phyloP scores from a whole-genome alignment of 768 basidiomycete species.

The Strobilomyces confusus region DNA sequence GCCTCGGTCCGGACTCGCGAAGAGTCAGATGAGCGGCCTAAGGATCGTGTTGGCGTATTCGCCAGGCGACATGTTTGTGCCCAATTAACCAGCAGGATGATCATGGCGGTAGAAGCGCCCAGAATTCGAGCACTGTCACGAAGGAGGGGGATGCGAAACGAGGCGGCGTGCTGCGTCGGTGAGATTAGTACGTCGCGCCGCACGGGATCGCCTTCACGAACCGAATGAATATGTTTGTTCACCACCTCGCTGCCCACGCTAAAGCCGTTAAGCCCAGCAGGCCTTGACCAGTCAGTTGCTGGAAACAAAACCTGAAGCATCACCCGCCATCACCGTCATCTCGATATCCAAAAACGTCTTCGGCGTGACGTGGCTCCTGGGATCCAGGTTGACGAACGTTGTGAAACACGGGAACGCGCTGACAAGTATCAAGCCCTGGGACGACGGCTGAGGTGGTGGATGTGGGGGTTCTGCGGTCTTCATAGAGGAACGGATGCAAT shows the following conservation, averaged over 20 bases:
- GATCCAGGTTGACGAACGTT: constrained; percentile 84
- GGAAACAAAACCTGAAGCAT: constrained; percentile 73
- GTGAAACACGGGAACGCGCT: constrained; percentile 79
- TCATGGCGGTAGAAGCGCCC: constrained; percentile 71
- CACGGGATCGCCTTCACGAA: constrained; percentile 24
- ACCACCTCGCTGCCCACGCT: constrained; percentile 77
- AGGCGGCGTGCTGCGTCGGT: constrained; percentile 50
- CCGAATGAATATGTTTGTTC: constrained; percentile 68
- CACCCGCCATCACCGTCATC: constrained; percentile 59
- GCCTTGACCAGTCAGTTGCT: constrained; percentile 81
- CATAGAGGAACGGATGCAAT: constrained; percentile 70
- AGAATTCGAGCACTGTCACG: constrained; percentile 70
- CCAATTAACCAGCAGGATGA: constrained; percentile 83
- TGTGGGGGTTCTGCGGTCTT: constrained; percentile 68
- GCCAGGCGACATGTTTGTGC: constrained; percentile 61
- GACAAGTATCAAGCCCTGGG: constrained; percentile 71
- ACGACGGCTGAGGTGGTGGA: constrained; percentile 68
- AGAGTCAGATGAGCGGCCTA: constrained; percentile 79
- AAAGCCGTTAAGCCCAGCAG: constrained; percentile 84
- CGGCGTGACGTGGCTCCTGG: constrained; percentile 70
- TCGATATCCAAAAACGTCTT: constrained; percentile 77
- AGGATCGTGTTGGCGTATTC: constrained; percentile 70
- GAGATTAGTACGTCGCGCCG: background rate
- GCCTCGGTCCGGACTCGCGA: constrained; percentile 85
- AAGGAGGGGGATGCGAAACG: constrained; percentile 85